Evolutionary conservation across 306 rosid species (phyloP), one percentile per base, ranked within the genome.

Genomic region (Psophocarpus tetragonolobus): DNA sequence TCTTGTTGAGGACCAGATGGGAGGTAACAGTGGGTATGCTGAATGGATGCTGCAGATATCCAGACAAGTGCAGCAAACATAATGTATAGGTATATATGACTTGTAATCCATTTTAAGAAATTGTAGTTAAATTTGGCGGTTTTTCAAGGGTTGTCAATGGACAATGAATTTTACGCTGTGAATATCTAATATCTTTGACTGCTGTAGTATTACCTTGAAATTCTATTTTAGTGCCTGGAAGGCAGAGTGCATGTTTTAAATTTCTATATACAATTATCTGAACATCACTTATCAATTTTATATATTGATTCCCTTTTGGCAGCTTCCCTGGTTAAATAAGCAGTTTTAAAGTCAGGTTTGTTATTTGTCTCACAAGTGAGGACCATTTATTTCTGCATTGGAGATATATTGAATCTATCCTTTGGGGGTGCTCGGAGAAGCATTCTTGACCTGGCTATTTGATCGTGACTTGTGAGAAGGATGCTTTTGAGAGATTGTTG

Each of bases 1-100:
- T 84, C 97, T 96, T 78, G 88, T 96, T 71, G 99, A 96, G 93
- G 98, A 92, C 68, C 99, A 89, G 81, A 87, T 91, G 85, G 93
- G 96, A 24, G 91, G 96, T 74, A 73, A 87, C 56, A 88, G 83
- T 77, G 91, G 99, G 64, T 96, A 96, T 83, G 73, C 86, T 63
- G 99, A 96, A 71, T 96, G 99, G 97, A 81, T 92, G 85, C 78
- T 96, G 78, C 99, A 92, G 85, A 68, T 92, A 83, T 90, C 87
- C 64, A 90, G 94, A 60, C 98, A 90, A 91, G 94, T 96, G 76
- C 99, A 91, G 88, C 97, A 92, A 84, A 84, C 86, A 27, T 88
- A 85, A 81, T 79, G 29, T 78, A 76, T 72, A 87, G 93, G 96
- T 94, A 80, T 13, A 92, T 91, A 80, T 13, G 60, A 33, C 35